Evolutionary conservation across 148 eudicot species (phyloP), one percentile per base, ranked within the genome.

Genomic region (Amaranthus palmeri): DNA sequence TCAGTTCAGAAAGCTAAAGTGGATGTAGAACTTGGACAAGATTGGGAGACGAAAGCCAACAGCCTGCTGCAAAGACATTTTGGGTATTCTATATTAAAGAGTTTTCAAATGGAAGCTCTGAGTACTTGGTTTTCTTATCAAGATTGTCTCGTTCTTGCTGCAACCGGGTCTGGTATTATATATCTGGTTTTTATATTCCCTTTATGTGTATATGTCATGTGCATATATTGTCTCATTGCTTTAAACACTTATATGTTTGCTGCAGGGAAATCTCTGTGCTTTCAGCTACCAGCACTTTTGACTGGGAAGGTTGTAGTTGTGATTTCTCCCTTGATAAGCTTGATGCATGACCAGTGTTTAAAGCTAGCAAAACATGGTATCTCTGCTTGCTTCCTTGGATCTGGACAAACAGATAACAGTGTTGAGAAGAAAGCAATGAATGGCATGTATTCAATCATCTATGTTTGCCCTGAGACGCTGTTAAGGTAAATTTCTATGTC

Each of bases 301-400:
- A 88, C 98, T 7, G 92, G 96, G 66, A 90, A 90, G 79, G 93
- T 93, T 73, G 98, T 90, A 71, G 89, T 93, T 15, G 96, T 90
- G 51, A 85, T 93, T 68, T 93, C 98, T 73, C 98, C 98, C 41
- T 81, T 93, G 80, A 93, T 93, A 79, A 93, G 98, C 80, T 87
- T 93, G 82, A 93, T 93, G 98, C 95, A 93, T 78, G 98, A 93
- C 77, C 98, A 93, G 72, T 93, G 98, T 82, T 85, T 93, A 74
- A 90, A 88, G 83, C 88, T 93, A 13, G 88, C 86, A 71, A 83
- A 88, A 72, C 93, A 88, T 81, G 98, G 98, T 3, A 84, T 93
- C 18, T 87, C 98, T 72, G 96, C 98, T 58, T 93, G 98, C 83
- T 93, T 90, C 82, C 92, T 93, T 69, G 98, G 98, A 48, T 93